A percentile compares a stretch with the other conserved stretches of the same genome.
Evolutionary conservation across 371 early-diverging fungal genomes (phyloP).

Genomic region (Syncephalis plumigaleata): DNA sequence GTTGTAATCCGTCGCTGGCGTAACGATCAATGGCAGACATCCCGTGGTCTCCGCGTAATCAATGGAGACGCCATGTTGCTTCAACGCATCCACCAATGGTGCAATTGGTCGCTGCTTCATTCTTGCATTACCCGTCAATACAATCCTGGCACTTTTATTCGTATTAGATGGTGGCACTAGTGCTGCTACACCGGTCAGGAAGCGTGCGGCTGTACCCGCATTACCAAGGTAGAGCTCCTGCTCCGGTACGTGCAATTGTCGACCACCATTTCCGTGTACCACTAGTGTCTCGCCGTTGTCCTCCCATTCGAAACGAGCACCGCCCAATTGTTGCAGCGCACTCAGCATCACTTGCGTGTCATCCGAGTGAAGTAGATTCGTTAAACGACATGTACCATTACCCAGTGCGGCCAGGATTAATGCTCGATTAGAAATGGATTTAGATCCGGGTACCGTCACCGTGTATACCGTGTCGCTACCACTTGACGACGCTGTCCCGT

Average conservation of each 20-base stretch:
- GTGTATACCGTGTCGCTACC: constrained; percentile 20
- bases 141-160: constrained; percentile 19
- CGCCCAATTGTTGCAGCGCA: constrained; percentile 74
- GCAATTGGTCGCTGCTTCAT: constrained; percentile 95
- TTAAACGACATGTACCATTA: constrained; percentile 61
- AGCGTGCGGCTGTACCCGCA: constrained; percentile 95
- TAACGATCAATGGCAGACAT: constrained; percentile 72
- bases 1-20: constrained; percentile 42
- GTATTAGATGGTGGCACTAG: constrained; percentile 31
- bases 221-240: constrained; percentile 86
- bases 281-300: constrained; percentile 82
- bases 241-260: constrained; percentile 51
- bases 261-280: constrained; percentile 59
- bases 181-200: constrained; percentile 77
- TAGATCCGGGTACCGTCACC: constrained; percentile 79
- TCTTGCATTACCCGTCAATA: constrained; percentile 89
- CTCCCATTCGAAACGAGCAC: constrained; percentile 78
- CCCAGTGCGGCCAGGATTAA: constrained; percentile 85
- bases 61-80: constrained; percentile 57
- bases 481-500: neutral
- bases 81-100: constrained; percentile 73
- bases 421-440: constrained; percentile 94
- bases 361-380: constrained; percentile 85
- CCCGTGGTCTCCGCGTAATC: constrained; percentile 65
- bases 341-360: constrained; percentile 95